phyloP scores from a whole-genome alignment of 768 basidiomycete genomes.

The Lentinula aciculospora region DNA sequence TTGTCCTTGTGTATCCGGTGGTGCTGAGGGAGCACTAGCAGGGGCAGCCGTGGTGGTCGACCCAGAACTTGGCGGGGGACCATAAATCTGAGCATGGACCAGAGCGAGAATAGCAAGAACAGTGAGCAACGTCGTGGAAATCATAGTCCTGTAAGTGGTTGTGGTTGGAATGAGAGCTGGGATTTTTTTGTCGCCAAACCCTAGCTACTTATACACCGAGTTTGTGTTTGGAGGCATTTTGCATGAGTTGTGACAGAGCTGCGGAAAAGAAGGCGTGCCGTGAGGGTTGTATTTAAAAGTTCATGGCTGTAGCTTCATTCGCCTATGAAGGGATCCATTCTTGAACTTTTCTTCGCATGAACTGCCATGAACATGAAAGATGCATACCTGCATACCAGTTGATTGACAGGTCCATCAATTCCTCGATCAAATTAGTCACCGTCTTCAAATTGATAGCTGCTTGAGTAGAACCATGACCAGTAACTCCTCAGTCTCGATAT shows the following conservation, averaged over 20 bases:
- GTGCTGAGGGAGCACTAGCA: slow-evolving; percentile 31
- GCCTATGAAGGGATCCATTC: neutral
- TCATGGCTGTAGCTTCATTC: neutral
- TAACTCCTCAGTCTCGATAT: too few relatives aligned
- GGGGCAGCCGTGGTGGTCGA: slow-evolving; percentile 11
- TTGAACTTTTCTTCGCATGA: slow-evolving; percentile 6
- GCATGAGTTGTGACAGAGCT: neutral
- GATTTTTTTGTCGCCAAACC: neutral
- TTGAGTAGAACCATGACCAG: too few relatives aligned
- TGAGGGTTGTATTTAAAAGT: neutral
- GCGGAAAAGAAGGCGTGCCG: slow-evolving; percentile 2
- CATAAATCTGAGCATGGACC: neutral
- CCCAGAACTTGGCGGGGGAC: neutral
- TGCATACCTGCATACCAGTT: neutral
- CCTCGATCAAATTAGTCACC: neutral
- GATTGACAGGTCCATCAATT: neutral
- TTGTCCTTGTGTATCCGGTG: slow-evolving; percentile 26
- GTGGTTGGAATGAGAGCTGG: neutral
- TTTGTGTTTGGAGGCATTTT: neutral
- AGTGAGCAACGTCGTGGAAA: neutral
- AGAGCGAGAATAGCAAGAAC: neutral
- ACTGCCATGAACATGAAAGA: neutral
- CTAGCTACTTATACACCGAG: neutral
- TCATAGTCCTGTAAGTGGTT: slow-evolving; percentile 1
- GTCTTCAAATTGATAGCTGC: neutral